Base-by-base conservation (phyloP, 169 alveolate species). In the Besnoitia besnoiti region DNA sequence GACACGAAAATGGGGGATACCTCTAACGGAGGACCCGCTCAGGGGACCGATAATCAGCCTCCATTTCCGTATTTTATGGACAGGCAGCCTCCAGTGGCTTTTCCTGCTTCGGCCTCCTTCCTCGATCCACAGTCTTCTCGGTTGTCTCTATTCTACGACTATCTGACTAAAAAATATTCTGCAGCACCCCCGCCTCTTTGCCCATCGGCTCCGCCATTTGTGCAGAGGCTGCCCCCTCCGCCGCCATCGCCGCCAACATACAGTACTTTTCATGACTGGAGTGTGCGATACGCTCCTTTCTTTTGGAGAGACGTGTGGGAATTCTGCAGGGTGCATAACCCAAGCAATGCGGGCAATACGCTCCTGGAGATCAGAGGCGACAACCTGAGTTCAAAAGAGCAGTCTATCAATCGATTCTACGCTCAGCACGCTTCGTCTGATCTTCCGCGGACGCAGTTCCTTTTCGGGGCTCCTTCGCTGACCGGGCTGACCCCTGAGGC, bases 291-390 rank as follows among this genome's bases (percentile, higher is more conserved):
- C 44, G 42, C 44, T 35, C 80, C 44, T 37, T 67, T 67, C n/a
- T 67, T 67, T 7, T 35, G 80, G 42, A 67, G 80, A 67, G 80
- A 67, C n/a, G 80, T 67, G 10, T 67, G 46, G 80, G 80, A 67
- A n/a, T 67, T 67, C 80, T 67, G 80, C n/a, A 24, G 80, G 12
- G 39, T 67, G 3, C 24, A 16, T 16, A 67, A 30, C 24, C 44
- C 80, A 21, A 67, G 80, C 80, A 35, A 30, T 35, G 46, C 80
- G 7, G 80, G 80, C 3, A 67, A n/a, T n/a, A 37, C 80, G 14
- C 80, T 67, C 24, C n/a, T 67, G n/a, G 80, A 67, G 80, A 67
- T 35, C 10, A 19, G 80, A 67, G 42, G 42, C 46, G 80, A 67
- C 47, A 33, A 33, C 80, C 47, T 35, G 39, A 10, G 24, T 16